Evolutionary conservation across 1,284 basidiomycete species (phyloP).

Genomic region (Phenoliferia sp.): DNA sequence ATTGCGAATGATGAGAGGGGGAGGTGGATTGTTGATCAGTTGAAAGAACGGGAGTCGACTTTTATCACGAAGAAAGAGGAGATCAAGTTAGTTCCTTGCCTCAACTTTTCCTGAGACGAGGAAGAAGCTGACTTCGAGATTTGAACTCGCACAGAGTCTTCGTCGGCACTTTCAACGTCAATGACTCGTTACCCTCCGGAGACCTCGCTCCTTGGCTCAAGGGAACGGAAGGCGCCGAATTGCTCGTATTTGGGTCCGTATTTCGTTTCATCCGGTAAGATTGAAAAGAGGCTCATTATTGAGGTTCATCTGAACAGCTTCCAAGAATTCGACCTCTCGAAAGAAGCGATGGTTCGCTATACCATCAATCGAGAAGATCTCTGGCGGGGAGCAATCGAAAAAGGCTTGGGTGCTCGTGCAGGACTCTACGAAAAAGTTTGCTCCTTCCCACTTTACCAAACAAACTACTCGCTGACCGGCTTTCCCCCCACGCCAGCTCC

Average conservation of each 20-base stretch:
- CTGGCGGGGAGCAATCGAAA: constrained; percentile 28
- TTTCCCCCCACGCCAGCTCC: constrained; percentile 45
- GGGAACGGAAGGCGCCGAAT: constrained; percentile 4
- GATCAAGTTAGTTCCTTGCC: constrained; percentile 11
- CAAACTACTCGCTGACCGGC: no score
- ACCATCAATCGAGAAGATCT: constrained; percentile 25
- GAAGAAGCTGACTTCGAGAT: neutral
- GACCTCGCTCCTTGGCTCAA: constrained; percentile 14
- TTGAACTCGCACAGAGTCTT: constrained; percentile 9
- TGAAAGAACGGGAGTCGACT: constrained; percentile 11
- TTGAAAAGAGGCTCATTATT: neutral
- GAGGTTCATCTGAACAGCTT: constrained; percentile 11
- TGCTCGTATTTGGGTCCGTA: constrained; percentile 19
- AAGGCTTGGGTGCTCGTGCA: neutral
- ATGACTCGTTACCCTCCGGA: constrained; percentile 13
- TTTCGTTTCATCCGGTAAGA: neutral
- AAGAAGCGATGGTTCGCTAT: constrained; percentile 34
- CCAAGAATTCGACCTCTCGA: constrained; percentile 35
- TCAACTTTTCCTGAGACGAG: no score
- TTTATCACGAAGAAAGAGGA: constrained; percentile 9
- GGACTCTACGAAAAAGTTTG: constrained; percentile 18
- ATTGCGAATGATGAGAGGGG: neutral
- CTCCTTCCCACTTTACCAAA: neutral
- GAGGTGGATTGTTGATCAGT: constrained; percentile 12
- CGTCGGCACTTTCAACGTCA: constrained; percentile 27